Percentiles rank a stretch among this genome's conserved stretches.
These are phyloP conservation scores for Orbilia brochopaga DNA, from an alignment of 2,329 filamentous ascomycete genomes.

Conservation along the genomic window DNA sequence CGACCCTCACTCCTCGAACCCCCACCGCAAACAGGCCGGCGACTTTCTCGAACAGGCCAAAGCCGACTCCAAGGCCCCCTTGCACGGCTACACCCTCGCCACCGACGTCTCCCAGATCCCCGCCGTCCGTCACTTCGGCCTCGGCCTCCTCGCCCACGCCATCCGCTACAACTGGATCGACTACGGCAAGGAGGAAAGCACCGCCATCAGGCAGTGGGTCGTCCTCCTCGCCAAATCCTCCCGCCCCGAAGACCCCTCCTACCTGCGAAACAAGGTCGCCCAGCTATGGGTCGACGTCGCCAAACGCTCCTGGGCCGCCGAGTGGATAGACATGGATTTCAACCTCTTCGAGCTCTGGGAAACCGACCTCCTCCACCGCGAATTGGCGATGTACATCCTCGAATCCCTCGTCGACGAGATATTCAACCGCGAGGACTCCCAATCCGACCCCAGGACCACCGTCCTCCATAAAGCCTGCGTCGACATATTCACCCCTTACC, in stretches of 20 bases:
- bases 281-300: slow-evolving; percentile 94
- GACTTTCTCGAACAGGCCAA: slow-evolving; percentile 86
- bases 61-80: slow-evolving; percentile 75
- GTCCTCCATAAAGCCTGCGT: slow-evolving; percentile 87
- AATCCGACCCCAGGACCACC: slow-evolving; percentile 80
- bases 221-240: slow-evolving; percentile 77
- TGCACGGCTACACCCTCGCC: slow-evolving; percentile 83
- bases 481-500: slow-evolving; percentile 85
- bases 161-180: slow-evolving; percentile 83
- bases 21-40: slow-evolving; percentile 80
- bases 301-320: slow-evolving; percentile 87
- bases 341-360: slow-evolving; percentile 81
- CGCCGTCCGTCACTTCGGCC: slow-evolving; percentile 88
- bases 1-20: slow-evolving; percentile 78
- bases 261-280: slow-evolving; percentile 89
- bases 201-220: slow-evolving; percentile 75
- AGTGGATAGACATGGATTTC: slow-evolving; percentile 94
- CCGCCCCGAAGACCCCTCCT: slow-evolving; percentile 74
- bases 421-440: slow-evolving; percentile 86
- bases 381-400: slow-evolving; percentile 84
- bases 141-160: slow-evolving; percentile 87
- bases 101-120: slow-evolving; percentile 75
- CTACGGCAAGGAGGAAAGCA: slow-evolving; percentile 72
- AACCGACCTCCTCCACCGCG: slow-evolving; percentile 69
- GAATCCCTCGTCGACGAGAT: slow-evolving; percentile 94